These are phyloP conservation scores for Moesziomyces aphidis DNA, from an alignment of 1,284 basidiomycete species.

Conservation along the genomic window DNA sequence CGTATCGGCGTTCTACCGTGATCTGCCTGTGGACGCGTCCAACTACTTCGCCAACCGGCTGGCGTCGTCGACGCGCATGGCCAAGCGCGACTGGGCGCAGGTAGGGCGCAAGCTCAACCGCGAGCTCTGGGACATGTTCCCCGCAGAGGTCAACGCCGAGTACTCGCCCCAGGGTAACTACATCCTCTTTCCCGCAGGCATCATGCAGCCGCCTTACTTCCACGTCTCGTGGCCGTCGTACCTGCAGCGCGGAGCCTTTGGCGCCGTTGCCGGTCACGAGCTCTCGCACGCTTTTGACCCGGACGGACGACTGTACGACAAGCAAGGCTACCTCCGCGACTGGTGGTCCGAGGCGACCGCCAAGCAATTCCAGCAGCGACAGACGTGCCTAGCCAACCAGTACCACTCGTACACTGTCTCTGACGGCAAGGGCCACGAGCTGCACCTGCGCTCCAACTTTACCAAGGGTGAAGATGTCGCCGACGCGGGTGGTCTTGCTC, in stretches of 20 bases:
- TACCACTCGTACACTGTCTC: conserved; percentile 85
- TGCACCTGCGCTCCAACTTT: conserved; percentile 84
- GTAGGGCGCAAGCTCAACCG: conserved; percentile 80
- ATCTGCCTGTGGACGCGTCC: conserved; percentile 76
- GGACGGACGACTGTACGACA: conserved; percentile 77
- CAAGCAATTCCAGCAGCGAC: conserved; percentile 82
- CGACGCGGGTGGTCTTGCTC: conserved; percentile 69
- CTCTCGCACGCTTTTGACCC: conserved; percentile 91
- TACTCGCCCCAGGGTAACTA: conserved; percentile 69
- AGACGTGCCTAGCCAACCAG: conserved; percentile 88
- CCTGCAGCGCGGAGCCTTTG: conserved; percentile 79
- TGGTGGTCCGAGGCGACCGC: conserved; percentile 83
- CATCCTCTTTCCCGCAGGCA: conserved; percentile 97
- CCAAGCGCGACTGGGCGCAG: conserved; percentile 76
- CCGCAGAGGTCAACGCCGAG: conserved; percentile 72
- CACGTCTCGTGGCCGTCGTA: conserved; percentile 85
- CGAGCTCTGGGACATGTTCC: conserved; percentile 88
- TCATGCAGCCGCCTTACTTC: conserved; percentile 93
- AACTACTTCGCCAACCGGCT: conserved; percentile 88
- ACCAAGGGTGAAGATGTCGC: conserved; percentile 78
- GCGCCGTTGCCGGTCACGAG: conserved; percentile 61
- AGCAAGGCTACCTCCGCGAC: conserved; percentile 74
- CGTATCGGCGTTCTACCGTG: conserved; percentile 80
- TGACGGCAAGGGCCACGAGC: conserved; percentile 82
- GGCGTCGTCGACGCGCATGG: conserved; percentile 71